Evolutionary conservation across 2,329 filamentous ascomycete species (phyloP).

Genomic region (Biscogniauxia marginata): DNA sequence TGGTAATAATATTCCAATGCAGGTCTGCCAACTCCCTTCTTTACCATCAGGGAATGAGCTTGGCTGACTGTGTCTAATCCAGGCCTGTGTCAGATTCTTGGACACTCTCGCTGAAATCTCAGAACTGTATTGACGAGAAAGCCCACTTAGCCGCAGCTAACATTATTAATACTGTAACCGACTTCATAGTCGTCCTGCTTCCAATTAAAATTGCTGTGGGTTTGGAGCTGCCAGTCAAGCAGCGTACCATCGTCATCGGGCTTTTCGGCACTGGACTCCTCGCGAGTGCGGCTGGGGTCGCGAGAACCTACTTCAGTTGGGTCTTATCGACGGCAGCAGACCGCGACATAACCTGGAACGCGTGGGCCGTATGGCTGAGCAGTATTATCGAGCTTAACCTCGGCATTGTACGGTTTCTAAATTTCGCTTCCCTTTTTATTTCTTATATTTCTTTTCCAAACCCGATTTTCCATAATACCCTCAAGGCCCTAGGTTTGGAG

Average conservation of each 20-base stretch:
- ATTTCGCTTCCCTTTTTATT: not conserved
- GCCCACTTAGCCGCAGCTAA: constrained; percentile 53
- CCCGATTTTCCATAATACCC: not conserved
- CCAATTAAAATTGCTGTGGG: constrained; percentile 47
- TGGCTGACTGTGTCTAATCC: not conserved
- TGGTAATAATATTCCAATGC: constrained; percentile 40
- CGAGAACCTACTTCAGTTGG: constrained; percentile 38
- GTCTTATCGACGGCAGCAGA: constrained; percentile 24
- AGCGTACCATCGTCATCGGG: constrained; percentile 44
- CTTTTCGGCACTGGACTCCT: constrained; percentile 52
- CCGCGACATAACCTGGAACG: constrained; percentile 37
- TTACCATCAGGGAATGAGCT: not conserved
- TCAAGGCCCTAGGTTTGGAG: not conserved
- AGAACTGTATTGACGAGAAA: constrained; percentile 48
- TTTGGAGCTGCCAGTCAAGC: constrained; percentile 45
- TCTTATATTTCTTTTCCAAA: too few species aligned
- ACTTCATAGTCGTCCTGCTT: constrained; percentile 53
- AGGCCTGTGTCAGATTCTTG: constrained; percentile 41
- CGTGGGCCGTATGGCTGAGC: constrained; percentile 36
- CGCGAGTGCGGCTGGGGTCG: constrained; percentile 40
- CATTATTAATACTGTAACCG: constrained; percentile 58
- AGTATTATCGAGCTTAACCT: constrained; percentile 42
- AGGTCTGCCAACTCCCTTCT: constrained; percentile 26
- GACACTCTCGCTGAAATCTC: constrained; percentile 32
- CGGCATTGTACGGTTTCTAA: constrained; percentile 37